phyloP scores from a whole-genome alignment of 1,284 basidiomycete genomes.

The Naganishia sp. region DNA sequence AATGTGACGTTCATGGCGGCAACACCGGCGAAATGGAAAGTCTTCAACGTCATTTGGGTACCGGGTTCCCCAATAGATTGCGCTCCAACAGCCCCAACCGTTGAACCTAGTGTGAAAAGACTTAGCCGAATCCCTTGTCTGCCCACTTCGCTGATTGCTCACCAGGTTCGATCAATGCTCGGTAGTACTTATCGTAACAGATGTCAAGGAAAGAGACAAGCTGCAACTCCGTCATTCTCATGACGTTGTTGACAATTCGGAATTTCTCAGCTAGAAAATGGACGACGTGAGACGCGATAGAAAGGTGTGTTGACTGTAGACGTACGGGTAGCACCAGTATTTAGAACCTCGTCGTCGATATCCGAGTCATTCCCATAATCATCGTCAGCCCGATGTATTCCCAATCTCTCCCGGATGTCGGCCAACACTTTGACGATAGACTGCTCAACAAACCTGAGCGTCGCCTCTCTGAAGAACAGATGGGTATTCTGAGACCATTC shows the following conservation, averaged over 20 bases:
- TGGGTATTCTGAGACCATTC: conserved; percentile 64
- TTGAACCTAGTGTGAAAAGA: conserved; percentile 65
- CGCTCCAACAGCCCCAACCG: conserved; percentile 96
- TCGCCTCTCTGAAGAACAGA: conserved; percentile 71
- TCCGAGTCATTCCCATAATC: conserved; percentile 68
- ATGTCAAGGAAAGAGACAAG: conserved; percentile 76
- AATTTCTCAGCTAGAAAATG: conserved; percentile 33
- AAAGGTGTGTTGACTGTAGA: conserved; percentile 23
- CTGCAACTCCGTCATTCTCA: conserved; percentile 84
- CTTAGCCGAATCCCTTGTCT: neutral
- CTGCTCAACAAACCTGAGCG: conserved; percentile 72
- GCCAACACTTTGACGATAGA: conserved; percentile 71
- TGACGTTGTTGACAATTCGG: conserved; percentile 39
- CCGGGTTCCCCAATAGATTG: conserved; percentile 99
- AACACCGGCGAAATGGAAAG: conserved; percentile 99
- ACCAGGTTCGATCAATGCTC: conserved; percentile 93
- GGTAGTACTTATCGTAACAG: conserved; percentile 88
- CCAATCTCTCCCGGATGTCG: conserved; percentile 68
- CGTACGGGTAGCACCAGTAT: conserved; percentile 70
- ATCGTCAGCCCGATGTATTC: conserved; percentile 72
- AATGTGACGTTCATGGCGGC: conserved; percentile 99
- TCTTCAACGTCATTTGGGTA: conserved; percentile 99
- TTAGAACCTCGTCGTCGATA: conserved; percentile 76
- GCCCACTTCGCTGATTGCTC: conserved; percentile 25
- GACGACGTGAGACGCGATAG: neutral